Conservation (phyloP, 768 basidiomycete genomes). For the Phlebiopsis gigantea region DNA sequence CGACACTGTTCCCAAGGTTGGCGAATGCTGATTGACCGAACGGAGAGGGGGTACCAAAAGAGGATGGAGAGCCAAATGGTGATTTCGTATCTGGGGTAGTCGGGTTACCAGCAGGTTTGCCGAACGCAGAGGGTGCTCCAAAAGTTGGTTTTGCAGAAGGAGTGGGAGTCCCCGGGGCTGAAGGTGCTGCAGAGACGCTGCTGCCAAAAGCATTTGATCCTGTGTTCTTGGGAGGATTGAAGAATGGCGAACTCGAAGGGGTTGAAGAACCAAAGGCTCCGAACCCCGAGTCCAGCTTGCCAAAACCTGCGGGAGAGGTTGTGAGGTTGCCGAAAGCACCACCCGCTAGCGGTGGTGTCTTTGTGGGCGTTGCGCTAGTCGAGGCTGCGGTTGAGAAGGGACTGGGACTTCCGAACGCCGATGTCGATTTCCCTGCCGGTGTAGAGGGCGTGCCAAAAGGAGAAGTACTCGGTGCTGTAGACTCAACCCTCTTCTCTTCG, state of each 20-base stretch:
- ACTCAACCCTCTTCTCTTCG: not conserved
- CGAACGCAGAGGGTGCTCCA: slow-evolving; percentile 20
- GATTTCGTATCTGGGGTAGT: slow-evolving; percentile 7
- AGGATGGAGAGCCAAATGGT: slow-evolving; percentile 22
- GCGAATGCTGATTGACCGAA: slow-evolving; percentile 17
- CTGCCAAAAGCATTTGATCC: slow-evolving; percentile 4
- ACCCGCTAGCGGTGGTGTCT: not conserved
- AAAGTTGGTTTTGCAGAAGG: slow-evolving; percentile 17
- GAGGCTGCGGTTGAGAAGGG: not conserved
- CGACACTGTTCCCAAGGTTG: not conserved
- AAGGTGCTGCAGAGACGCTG: slow-evolving; percentile 1
- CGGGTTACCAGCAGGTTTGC: not conserved
- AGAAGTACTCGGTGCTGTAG: not conserved
- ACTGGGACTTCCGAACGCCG: not conserved
- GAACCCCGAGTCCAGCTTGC: slow-evolving; percentile 26
- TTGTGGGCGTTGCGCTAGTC: not conserved
- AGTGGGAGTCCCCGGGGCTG: not conserved
- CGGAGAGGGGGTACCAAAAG: slow-evolving; percentile 13
- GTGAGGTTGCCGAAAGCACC: slow-evolving; percentile 16
- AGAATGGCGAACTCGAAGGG: slow-evolving; percentile 18
- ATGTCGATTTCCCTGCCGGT: not conserved
- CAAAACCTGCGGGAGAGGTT: slow-evolving; percentile 8
- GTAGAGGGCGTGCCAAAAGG: not conserved
- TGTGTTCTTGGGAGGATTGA: slow-evolving; percentile 16
- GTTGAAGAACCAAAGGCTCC: slow-evolving; percentile 23